phyloP scores from a whole-genome alignment of 768 basidiomycete species.

The Hericium rajendrae region DNA sequence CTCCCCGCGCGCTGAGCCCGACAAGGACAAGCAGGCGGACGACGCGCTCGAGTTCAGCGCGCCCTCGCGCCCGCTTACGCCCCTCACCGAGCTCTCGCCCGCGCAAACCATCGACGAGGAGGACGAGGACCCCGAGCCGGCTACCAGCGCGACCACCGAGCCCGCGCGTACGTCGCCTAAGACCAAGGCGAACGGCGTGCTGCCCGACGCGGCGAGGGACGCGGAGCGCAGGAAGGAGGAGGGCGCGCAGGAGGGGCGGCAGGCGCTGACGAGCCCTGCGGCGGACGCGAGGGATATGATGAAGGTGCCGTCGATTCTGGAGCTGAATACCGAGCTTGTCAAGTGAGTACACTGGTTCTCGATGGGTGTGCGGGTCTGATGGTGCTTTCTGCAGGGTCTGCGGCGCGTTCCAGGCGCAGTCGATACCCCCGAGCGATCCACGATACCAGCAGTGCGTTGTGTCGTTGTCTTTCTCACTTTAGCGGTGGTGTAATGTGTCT shows the following conservation, averaged over 20 bases:
- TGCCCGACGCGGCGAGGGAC: neutral
- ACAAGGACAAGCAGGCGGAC: constrained; percentile 6
- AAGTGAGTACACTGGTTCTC: constrained; percentile 36
- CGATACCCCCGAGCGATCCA: constrained; percentile 35
- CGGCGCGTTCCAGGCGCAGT: constrained; percentile 49
- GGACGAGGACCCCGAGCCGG: constrained; percentile 17
- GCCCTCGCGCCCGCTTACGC: constrained; percentile 52
- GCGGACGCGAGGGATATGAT: constrained; percentile 11
- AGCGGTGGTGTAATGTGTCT: neutral
- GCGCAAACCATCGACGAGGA: constrained; percentile 50
- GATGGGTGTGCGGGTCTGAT: neutral
- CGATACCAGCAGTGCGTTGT: constrained; percentile 48
- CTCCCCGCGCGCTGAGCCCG: constrained; percentile 6
- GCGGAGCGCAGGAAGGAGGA: neutral
- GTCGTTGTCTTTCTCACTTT: neutral
- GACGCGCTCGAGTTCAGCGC: constrained; percentile 14
- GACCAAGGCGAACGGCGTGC: neutral
- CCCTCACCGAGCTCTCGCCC: constrained; percentile 69
- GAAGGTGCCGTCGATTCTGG: constrained; percentile 53
- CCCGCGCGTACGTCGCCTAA: neutral
- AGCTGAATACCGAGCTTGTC: constrained; percentile 60
- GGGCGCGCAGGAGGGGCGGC: too few species aligned
- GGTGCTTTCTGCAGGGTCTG: constrained; percentile 35
- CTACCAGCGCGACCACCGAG: neutral
- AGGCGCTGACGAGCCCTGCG: neutral